These are phyloP conservation scores for Xylariaceae sp. DNA, from an alignment of 2,329 filamentous ascomycete species.

Conservation along the genomic window DNA sequence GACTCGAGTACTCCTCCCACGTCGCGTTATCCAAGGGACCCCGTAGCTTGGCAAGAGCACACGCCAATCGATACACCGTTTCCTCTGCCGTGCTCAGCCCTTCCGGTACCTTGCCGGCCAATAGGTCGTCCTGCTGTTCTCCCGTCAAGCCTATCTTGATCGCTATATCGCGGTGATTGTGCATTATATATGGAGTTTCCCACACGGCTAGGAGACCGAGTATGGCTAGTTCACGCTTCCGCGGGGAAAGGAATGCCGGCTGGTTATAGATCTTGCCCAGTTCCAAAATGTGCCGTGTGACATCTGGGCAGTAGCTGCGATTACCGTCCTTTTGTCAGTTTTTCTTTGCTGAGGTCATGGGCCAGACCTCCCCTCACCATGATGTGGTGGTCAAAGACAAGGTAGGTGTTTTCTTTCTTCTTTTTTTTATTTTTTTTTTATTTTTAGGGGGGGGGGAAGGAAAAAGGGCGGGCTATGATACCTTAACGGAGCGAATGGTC, in stretches of 20 bases:
- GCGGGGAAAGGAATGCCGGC: not conserved
- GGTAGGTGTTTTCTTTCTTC: no score
- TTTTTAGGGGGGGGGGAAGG: no score
- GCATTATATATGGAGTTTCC: constrained; percentile 10
- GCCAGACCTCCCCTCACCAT: no score
- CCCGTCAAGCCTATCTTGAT: constrained; percentile 4
- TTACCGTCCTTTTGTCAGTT: no score
- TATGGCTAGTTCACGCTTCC: constrained; percentile 12
- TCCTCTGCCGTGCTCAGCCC: constrained; percentile 10
- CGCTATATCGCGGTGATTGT: constrained; percentile 6
- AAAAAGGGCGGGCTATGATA: no score
- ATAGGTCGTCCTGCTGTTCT: constrained; percentile 9
- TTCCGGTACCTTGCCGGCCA: constrained; percentile 6
- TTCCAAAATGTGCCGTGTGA: no score
- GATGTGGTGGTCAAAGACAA: no score
- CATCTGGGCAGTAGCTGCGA: no score
- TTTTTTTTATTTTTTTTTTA: no score
- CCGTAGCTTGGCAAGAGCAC: constrained; percentile 2
- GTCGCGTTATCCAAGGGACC: constrained; percentile 9
- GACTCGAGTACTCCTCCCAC: constrained; percentile 1
- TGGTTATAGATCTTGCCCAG: no score
- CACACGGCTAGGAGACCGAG: constrained; percentile 6
- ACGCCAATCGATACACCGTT: constrained; percentile 7
- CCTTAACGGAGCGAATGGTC: no score
- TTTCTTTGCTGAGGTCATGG: no score